These are phyloP conservation scores for Dryadomyces quercus-mongolicae DNA, from an alignment of 2,329 filamentous ascomycete species.

Conservation along the genomic window DNA sequence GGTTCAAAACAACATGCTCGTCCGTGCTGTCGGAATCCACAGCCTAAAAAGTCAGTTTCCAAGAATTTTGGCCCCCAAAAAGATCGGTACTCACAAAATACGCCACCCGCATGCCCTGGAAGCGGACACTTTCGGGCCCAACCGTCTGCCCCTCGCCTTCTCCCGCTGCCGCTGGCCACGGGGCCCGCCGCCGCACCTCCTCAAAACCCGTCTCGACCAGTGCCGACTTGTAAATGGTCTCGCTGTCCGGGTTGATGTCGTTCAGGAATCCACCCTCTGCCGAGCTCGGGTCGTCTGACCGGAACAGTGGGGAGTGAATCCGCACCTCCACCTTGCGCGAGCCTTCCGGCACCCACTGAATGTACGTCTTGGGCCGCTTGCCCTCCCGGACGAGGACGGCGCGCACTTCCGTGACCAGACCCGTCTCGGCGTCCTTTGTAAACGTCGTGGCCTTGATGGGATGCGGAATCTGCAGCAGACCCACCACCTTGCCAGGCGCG, in stretches of 20 bases:
- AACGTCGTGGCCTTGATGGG: constrained; percentile 59
- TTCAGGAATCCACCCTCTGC: constrained; percentile 70
- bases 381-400: constrained; percentile 60
- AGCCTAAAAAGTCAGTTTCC: constrained; percentile 11
- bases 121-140: constrained; percentile 66
- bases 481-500: constrained; percentile 58
- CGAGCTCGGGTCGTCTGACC: constrained; percentile 68
- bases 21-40: constrained; percentile 69
- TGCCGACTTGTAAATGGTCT: constrained; percentile 66
- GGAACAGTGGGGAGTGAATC: constrained; percentile 74
- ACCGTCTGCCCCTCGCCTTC: constrained; percentile 50
- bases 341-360: constrained; percentile 77
- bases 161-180: constrained; percentile 70
- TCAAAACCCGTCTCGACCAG: constrained; percentile 75
- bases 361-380: constrained; percentile 66
- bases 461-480: constrained; percentile 58
- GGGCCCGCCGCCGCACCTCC: constrained; percentile 59
- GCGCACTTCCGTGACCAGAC: constrained; percentile 41
- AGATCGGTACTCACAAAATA: constrained; percentile 50
- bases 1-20: constrained; percentile 76
- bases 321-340: constrained; percentile 61
- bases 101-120: constrained; percentile 82
- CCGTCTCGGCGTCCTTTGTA: constrained; percentile 48
- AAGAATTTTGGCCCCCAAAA: background rate
- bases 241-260: constrained; percentile 74